phyloP scores from a whole-genome alignment of 2,329 filamentous ascomycete genomes.

The Fonsecaea pedrosoi region DNA sequence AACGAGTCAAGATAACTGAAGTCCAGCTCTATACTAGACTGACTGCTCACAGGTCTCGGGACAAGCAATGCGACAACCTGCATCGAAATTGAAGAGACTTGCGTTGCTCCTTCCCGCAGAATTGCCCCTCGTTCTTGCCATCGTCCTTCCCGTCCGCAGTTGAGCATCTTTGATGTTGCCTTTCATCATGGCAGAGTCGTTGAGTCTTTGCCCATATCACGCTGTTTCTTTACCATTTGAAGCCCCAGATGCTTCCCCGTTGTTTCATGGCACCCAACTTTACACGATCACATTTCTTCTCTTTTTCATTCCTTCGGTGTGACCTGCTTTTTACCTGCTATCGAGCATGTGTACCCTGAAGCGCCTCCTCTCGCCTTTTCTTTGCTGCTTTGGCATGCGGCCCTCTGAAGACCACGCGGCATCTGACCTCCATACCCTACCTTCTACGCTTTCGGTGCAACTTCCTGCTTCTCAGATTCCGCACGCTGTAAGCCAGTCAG shows the following conservation, averaged over 20 bases:
- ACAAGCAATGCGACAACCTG: not conserved
- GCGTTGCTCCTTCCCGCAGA: not conserved
- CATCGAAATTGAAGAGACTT: not conserved
- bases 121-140: not conserved
- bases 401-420: constrained; percentile 14
- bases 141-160: not conserved
- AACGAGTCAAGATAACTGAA: not conserved
- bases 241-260: constrained; percentile 6
- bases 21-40: not conserved
- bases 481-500: constrained; percentile 24
- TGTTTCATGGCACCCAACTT: constrained; percentile 23
- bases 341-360: constrained; percentile 25
- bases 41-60: not conserved
- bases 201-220: constrained; percentile 6
- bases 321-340: constrained; percentile 19
- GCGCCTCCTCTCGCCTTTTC: constrained; percentile 21
- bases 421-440: constrained; percentile 26
- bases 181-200: constrained; percentile 5
- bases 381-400: constrained; percentile 28
- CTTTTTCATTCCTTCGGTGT: constrained; percentile 23
- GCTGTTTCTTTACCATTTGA: constrained; percentile 2
- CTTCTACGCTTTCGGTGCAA: constrained; percentile 30
- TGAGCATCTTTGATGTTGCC: not conserved
- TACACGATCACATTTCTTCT: constrained; percentile 23
- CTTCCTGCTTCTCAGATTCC: constrained; percentile 29